Evolutionary conservation across 192 early-diverging fungal species (phyloP), one percentile per base, ranked within the genome.

Genomic region (Gigaspora rosea): DNA sequence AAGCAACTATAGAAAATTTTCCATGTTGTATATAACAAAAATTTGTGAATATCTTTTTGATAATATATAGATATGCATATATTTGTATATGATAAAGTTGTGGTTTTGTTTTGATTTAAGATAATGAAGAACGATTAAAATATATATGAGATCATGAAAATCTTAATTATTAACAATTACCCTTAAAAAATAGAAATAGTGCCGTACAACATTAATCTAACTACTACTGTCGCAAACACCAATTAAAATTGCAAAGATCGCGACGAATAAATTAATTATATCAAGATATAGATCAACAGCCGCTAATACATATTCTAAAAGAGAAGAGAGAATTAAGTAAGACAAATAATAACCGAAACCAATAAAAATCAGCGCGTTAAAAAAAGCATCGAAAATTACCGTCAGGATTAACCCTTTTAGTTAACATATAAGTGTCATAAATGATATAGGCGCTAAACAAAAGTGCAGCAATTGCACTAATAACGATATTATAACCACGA

Each of bases 371-470:
- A 6, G 9, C 10, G 51, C 15, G 13, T n/a, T n/a, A n/a, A n/a
- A 1, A 10, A 58, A 27, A 33, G 7, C 41, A 46, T 12, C 8
- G 27, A 27, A 27, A 72, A 47, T 63, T 46, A 75, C 73, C 73
- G 46, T 75, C 73, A 63, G 73, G 73, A 75, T 41, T 75, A 2
- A 75, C 13, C n/a, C 51, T 62, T n/a, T 49, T 75, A 41, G 62
- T 50, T 63, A 75, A 49, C 73, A 75, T 75, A 63, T 75, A 75
- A 3, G 73, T 75, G 62, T 75, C 73, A 50, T 64, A 75, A 49
- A 75, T 59, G 11, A 75, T 75, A 63, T 75, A 75, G 18, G 48
- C 73, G 48, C 58, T 52, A 16, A 75, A 75, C 62, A 75, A 33
- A 0, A 50, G 46, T 32, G 73, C 73, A 47, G 58, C 7, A 15